Evolutionary conservation across 164 flowering plant species (phyloP), one percentile per base, ranked within the genome.

Genomic region (Umbilicus rupestris): DNA sequence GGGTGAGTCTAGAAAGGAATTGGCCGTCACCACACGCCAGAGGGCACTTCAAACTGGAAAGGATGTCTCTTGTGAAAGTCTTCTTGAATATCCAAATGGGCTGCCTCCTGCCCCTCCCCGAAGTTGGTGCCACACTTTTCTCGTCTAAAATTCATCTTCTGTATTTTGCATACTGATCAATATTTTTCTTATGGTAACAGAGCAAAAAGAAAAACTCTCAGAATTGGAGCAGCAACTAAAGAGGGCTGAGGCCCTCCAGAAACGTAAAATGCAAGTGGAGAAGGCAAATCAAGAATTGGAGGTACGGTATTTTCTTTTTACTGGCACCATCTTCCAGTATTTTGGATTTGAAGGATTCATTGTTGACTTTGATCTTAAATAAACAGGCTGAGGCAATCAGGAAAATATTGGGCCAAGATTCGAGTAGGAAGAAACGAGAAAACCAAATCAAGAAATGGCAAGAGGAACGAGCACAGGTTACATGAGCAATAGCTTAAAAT

Each of bases 211-310:
- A 77, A 82, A 84, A 65, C 90, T 89, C 20, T 62, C 98, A 49
- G 98, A 88, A 68, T 81, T 87, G 66, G 98, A 93, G 66, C 92
- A 82, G 75, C 98, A 90, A 73, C 73, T 88, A 73, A 90, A 87
- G 85, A 88, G 85, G 74, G 92, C 86, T 22, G 98, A 93, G 81
- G 96, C 96, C 73, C 92, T 96, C 68, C 89, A 86, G 75, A 85
- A 91, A 70, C 89, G 98, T 39, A 80, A 77, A 72, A 68, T 86
- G 79, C 98, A 88, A 73, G 81, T 82, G 39, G 97, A 88, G 75
- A 93, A 90, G 78, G 94, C 96, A 26, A 87, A 87, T 63, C 69
- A 80, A 66, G 97, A 93, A 66, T 83, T 89, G 41, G 88, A 92
- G 96, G 98, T 90, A 62, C 71, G 75, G 17, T 26, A 39, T 37